Percentiles rank a stretch among this genome's conserved stretches.
Conservation (phyloP, 192 early-diverging fungal genomes). For the Dissophora globulifera region DNA sequence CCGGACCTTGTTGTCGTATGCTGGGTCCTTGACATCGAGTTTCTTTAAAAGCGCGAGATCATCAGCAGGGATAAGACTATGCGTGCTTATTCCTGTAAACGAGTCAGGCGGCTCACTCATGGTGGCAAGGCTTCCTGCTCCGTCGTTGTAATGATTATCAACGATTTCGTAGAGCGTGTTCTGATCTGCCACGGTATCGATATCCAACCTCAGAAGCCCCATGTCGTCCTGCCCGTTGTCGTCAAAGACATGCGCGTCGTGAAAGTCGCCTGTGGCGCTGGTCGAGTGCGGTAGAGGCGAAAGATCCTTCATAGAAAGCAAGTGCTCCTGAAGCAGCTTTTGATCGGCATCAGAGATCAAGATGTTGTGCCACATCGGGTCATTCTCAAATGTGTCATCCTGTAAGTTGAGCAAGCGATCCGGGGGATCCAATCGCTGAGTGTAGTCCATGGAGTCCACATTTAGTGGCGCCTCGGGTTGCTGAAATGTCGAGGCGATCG, state of each 20-base stretch:
- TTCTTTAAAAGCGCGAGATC: background rate
- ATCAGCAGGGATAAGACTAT: background rate
- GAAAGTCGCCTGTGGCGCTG: background rate
- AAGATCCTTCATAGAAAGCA: background rate
- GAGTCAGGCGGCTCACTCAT: background rate
- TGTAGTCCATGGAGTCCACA: too few relatives aligned
- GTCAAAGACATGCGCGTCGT: slow-evolving; percentile 3
- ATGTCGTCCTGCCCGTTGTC: slow-evolving; percentile 6
- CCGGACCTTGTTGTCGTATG: background rate
- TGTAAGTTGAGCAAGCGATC: background rate
- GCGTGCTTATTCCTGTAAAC: slow-evolving; percentile 14
- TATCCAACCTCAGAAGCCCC: slow-evolving; percentile 2
- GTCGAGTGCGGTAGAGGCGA: background rate
- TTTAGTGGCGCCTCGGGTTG: too few relatives aligned
- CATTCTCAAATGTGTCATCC: background rate
- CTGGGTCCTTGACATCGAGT: background rate
- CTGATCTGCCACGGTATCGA: too few relatives aligned
- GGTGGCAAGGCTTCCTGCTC: background rate
- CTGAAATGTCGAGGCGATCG: too few relatives aligned
- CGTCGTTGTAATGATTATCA: too few relatives aligned
- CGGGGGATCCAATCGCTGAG: background rate
- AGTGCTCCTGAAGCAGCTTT: background rate
- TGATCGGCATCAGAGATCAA: background rate
- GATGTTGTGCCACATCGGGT: background rate
- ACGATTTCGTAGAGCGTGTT: too few relatives aligned